These are phyloP conservation scores for Globisporangium alternatum DNA, from an alignment of 352 stramenopile species.

Conservation along the genomic window DNA sequence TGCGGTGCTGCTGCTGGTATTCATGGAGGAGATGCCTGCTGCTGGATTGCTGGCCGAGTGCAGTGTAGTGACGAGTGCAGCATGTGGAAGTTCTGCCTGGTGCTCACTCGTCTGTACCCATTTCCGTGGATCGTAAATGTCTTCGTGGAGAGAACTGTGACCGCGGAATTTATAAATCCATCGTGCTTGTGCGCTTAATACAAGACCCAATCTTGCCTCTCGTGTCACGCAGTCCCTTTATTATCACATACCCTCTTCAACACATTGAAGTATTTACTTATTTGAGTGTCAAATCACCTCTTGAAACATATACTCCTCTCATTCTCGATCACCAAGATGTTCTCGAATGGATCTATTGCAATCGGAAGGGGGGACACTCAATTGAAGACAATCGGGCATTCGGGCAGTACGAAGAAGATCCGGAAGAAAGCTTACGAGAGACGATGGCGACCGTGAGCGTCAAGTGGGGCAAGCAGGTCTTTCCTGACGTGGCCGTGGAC, in stretches of 20 bases:
- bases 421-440: neutral
- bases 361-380: neutral
- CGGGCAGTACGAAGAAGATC: constrained; percentile 1
- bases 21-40: too few species aligned
- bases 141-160: neutral
- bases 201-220: neutral
- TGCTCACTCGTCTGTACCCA: neutral
- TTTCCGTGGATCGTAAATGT: neutral
- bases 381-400: neutral
- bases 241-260: neutral
- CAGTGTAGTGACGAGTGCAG: too few species aligned
- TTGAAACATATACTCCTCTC: neutral
- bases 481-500: constrained; percentile 63
- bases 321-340: neutral
- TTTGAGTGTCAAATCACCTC: neutral
- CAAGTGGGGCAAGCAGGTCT: constrained; percentile 89
- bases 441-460: constrained; percentile 63
- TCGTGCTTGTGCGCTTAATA: neutral
- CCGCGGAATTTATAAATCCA: neutral
- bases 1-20: neutral
- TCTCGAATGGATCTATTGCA: constrained; percentile 10
- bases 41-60: too few species aligned
- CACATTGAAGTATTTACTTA: neutral
- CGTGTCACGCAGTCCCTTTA: neutral
- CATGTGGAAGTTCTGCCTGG: too few species aligned